Base-by-base conservation (phyloP, 164 flowering plant species). In the Tinospora cordifolia region DNA sequence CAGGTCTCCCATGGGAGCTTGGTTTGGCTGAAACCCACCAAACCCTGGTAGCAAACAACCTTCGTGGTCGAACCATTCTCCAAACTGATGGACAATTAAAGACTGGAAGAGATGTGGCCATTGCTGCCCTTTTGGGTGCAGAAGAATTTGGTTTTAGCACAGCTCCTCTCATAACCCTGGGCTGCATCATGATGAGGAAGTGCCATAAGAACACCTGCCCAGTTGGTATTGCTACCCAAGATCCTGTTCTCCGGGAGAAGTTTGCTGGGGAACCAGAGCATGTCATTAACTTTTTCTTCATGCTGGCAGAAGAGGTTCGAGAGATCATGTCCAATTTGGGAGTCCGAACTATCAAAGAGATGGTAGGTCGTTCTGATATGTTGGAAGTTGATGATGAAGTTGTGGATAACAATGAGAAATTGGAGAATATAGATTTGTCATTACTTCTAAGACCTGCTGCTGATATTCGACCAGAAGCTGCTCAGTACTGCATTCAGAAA, bases 141-240 rank as follows among this genome's bases (percentile, higher is more conserved):
- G 99, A 95, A 77, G 99, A 95, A 64, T 95, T 95, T 79, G 99
- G 99, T 59, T 95, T 95, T 81, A 95, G 99, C 79, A 95, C 99
- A 21, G 99, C 99, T 27, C 99, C 99, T 21, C 90, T 95, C 21
- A 95, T 95, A 46, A 92, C 99, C 0, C 92, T 95, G 8, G 99
- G 99, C 17, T 95, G 99, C 84, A 92, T 95, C 72, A 95, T 95
- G 99, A 95, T 95, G 99, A 71, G 99, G 63, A 95, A 95, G 76
- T 95, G 99, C 83, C 99, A 95, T 83, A 95, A 95, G 75, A 95
- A 95, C 72, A 95, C 99, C 40, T 95, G 99, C 67, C 99, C 99
- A 14, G 99, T 95, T 57, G 99, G 99, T 51, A 95, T 95, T 80
- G 98, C 99, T n/a, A 95, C 99, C 15, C 99, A 95, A 76, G 99